Base-by-base conservation (phyloP, 805 yeast species). In the Yamadazyma kitorensis region DNA sequence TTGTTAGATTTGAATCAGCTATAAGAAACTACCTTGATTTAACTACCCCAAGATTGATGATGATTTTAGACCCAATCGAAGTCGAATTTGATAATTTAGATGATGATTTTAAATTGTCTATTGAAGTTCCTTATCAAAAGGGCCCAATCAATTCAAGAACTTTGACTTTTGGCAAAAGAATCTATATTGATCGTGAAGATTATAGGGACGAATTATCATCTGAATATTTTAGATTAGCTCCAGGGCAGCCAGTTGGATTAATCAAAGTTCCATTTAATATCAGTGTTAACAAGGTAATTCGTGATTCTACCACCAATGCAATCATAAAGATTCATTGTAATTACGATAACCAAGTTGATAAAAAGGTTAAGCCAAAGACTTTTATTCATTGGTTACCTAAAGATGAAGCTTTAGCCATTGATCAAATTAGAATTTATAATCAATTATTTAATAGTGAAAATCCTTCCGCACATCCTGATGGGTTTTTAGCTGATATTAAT, bases 311-410 rank as follows among this genome's bases (percentile, higher is more conserved):
- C 11, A 96, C 95, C 14, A 68, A 75, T 30, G 14, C 7, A 12
- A 76, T 89, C 34, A 67, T 68, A 14, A 78, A 76, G 61, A 76
- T 93, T 38, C 80, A 82, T 48, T 96, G 84, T 32, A 76, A 81
- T 50, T 93, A 91, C 54, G 85, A 88, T 54, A 78, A 77, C 43
- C 86, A 76, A 36, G n/a, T n/a, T n/a, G 86, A 76, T 37, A 66
- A 64, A 36, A 68, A 68, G 45, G 75, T 71, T 59, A 87, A 86
- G 56, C 98, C 98, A 54, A 93, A 91, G 76, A 89, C 98, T 7
- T 93, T 72, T 57, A 88, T 93, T 54, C 98, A 93, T 66, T 93
- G 98, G 98, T 80, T 93, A 33, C 95, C 96, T 33, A 78, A 78
- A 43, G 68, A 80, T 15, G 64, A 68, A 20, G 73, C 75, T 40